Evolutionary conservation across 257 asterid species (phyloP).

Genomic region (Solanum commersonii): DNA sequence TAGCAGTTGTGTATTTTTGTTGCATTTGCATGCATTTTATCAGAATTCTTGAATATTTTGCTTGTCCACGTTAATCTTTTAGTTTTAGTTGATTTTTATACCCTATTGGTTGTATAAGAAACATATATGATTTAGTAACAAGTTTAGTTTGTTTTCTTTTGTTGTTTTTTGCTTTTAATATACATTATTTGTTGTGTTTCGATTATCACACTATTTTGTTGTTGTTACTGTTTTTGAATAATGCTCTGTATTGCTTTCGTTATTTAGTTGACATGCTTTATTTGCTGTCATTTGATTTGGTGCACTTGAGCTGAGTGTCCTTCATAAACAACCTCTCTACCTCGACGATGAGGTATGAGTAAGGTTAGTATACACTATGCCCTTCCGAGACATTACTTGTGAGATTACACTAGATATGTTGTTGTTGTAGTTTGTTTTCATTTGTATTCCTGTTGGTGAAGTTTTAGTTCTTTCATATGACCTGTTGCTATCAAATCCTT

Average conservation of each 20-base stretch:
- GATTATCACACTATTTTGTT: not conserved
- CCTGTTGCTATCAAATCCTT: not conserved
- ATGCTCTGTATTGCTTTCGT: not conserved
- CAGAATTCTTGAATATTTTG: not conserved
- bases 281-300: not conserved
- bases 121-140: not conserved
- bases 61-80: not conserved
- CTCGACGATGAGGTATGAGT: not conserved
- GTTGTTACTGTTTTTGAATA: not conserved
- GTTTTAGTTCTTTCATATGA: not conserved
- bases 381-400: not conserved
- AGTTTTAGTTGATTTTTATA: not conserved
- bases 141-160: not conserved
- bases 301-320: not conserved
- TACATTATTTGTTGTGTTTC: not conserved
- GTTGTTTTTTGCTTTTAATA: not conserved
- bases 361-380: not conserved
- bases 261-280: not conserved
- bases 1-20: not conserved
- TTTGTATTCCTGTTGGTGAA: not conserved
- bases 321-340: not conserved
- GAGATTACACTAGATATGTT: not conserved
- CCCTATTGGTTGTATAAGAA: not conserved
- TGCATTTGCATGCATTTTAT: not conserved
- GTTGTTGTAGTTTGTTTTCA: not conserved